Conservation (phyloP, 345 rosid genomes). For the Cardamine chenopodiifolia region DNA sequence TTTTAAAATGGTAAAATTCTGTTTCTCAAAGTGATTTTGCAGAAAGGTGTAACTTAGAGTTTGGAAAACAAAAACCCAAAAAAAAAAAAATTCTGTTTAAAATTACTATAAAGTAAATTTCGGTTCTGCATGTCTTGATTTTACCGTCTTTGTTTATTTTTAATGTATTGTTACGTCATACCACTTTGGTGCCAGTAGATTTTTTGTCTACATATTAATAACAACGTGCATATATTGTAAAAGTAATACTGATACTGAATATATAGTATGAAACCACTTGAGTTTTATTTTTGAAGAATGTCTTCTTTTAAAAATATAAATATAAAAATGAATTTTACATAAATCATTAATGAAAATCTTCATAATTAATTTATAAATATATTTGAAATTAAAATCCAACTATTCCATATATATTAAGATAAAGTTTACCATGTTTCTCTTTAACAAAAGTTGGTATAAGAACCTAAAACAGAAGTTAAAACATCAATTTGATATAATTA, state of each 20-base stretch:
- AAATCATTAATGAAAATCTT: conserved; percentile 5
- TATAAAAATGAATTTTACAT: neutral
- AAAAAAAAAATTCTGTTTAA: neutral
- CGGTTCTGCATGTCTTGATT: neutral
- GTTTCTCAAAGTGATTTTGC: neutral
- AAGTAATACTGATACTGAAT: neutral
- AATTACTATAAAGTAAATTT: neutral
- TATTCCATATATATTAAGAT: neutral
- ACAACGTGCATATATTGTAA: neutral
- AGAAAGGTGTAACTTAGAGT: conserved; percentile 4
- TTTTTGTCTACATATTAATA: neutral
- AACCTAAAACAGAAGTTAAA: neutral
- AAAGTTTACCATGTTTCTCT: neutral
- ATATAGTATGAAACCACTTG: conserved; percentile 6
- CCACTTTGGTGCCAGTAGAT: neutral
- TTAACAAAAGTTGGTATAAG: neutral
- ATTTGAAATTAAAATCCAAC: neutral
- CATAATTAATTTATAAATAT: neutral
- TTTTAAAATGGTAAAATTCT: neutral
- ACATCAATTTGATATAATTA: neutral
- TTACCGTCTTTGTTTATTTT: neutral
- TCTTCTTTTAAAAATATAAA: neutral
- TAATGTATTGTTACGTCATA: neutral
- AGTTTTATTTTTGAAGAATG: conserved; percentile 1
- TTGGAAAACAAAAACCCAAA: neutral